Conservation (phyloP, 176 grass and related monocot species). For the Aegilops speltoides region DNA sequence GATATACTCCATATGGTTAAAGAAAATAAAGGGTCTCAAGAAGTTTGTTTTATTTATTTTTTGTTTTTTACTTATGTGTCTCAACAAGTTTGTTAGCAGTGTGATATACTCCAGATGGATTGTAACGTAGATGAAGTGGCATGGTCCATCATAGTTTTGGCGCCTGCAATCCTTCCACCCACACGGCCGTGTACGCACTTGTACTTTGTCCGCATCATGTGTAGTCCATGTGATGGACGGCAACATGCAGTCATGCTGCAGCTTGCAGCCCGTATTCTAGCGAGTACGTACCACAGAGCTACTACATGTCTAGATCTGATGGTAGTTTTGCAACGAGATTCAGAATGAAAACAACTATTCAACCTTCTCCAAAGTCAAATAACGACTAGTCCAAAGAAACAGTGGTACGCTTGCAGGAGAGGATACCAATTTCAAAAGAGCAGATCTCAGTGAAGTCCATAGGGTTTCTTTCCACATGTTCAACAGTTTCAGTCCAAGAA, state of each 20-base stretch:
- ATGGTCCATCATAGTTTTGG: not conserved
- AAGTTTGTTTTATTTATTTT: too few relatives aligned
- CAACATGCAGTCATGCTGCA: not conserved
- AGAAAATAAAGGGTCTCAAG: too few relatives aligned
- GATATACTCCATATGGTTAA: too few relatives aligned
- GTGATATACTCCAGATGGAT: too few relatives aligned
- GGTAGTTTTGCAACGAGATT: not conserved
- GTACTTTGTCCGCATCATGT: not conserved
- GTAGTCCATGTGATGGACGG: not conserved
- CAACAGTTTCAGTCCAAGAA: not conserved
- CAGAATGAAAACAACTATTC: too few relatives aligned
- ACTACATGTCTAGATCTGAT: slow-evolving; percentile 1
- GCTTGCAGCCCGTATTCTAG: not conserved
- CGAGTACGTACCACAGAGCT: not conserved
- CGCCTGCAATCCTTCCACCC: not conserved
- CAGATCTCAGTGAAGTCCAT: not conserved
- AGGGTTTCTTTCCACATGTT: not conserved
- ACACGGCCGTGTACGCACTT: not conserved
- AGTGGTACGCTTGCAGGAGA: not conserved
- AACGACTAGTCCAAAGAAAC: not conserved
- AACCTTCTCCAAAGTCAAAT: not conserved
- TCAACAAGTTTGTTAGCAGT: too few relatives aligned
- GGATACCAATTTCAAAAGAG: too few relatives aligned
- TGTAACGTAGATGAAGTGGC: too few relatives aligned
- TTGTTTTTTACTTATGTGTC: too few relatives aligned